phyloP scores from a whole-genome alignment of 495 filamentous ascomycete species.

The Oidiodendron maius region DNA sequence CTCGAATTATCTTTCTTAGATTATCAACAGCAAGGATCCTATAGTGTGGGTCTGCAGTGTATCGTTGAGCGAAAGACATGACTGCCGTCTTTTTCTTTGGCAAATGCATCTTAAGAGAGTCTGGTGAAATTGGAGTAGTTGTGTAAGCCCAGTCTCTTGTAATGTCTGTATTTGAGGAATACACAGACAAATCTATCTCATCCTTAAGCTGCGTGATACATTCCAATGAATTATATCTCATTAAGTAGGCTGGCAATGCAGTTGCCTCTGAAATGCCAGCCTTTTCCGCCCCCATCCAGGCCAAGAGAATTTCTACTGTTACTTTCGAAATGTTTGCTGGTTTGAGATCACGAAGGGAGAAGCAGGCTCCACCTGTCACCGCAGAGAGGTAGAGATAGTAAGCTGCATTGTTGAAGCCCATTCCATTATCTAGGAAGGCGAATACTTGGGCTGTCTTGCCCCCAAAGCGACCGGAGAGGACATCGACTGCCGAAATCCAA shows the following conservation, averaged over 20 bases:
- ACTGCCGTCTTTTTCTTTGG: constrained; percentile 23
- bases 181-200: constrained; percentile 12
- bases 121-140: constrained; percentile 14
- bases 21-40: constrained; percentile 26
- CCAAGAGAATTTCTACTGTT: constrained; percentile 35
- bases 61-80: constrained; percentile 32
- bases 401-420: background rate
- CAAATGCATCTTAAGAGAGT: constrained; percentile 23
- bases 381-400: constrained; percentile 32
- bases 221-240: constrained; percentile 15
- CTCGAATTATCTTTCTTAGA: constrained; percentile 31
- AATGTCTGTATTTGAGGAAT: background rate
- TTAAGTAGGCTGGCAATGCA: constrained; percentile 11
- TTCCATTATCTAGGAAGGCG: constrained; percentile 23
- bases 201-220: constrained; percentile 8
- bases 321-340: constrained; percentile 31
- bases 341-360: constrained; percentile 19
- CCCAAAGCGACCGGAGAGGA: constrained; percentile 18
- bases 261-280: constrained; percentile 12
- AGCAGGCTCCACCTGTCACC: constrained; percentile 32
- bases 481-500: constrained; percentile 29
- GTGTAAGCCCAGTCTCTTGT: constrained; percentile 12
- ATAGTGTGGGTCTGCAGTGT: constrained; percentile 29
- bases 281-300: constrained; percentile 42
- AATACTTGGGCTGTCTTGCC: constrained; percentile 35